Evolutionary conservation across 2,329 filamentous ascomycete genomes (phyloP).

Genomic region (Colletotrichum costaricense): DNA sequence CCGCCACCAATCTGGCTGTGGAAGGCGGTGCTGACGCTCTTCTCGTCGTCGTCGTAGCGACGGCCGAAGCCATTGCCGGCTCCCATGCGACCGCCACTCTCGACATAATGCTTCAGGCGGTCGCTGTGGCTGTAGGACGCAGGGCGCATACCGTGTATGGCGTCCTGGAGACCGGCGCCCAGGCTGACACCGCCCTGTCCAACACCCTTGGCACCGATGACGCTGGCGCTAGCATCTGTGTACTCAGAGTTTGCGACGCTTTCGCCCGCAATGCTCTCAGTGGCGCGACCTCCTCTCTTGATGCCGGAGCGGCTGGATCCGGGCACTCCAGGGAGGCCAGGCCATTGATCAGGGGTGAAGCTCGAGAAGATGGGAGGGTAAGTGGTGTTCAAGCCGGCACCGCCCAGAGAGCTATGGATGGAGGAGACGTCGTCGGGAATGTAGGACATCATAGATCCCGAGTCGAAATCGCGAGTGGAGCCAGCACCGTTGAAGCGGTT

Average conservation of each 20-base stretch:
- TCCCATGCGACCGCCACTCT: conserved; percentile 80
- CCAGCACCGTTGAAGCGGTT: conserved; percentile 41
- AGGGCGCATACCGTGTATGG: conserved; percentile 72
- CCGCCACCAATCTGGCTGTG: conserved; percentile 87
- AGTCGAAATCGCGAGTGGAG: conserved; percentile 70
- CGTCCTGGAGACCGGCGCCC: conserved; percentile 80
- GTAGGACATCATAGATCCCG: conserved; percentile 91
- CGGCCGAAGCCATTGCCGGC: conserved; percentile 70
- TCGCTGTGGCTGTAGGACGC: conserved; percentile 82
- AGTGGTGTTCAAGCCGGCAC: conserved; percentile 81
- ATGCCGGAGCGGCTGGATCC: conserved; percentile 70
- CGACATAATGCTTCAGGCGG: conserved; percentile 93
- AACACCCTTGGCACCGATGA: conserved; percentile 79
- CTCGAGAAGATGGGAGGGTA: conserved; percentile 97
- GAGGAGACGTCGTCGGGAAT: conserved; percentile 98
- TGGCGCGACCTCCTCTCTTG: conserved; percentile 74
- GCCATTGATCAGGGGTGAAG: conserved; percentile 91
- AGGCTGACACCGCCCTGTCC: conserved; percentile 91
- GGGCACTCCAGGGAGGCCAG: conserved; percentile 76
- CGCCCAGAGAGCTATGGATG: conserved; percentile 91
- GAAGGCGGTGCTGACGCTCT: conserved; percentile 96
- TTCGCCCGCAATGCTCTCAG: conserved; percentile 88
- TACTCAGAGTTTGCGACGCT: conserved; percentile 92
- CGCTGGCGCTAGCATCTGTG: conserved; percentile 84
- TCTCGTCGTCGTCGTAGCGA: conserved; percentile 89